Percentiles rank a stretch among this genome's conserved stretches.
Evolutionary conservation across 2,329 filamentous ascomycete genomes (phyloP).

Genomic region (Aspergillus quadrilineatus): DNA sequence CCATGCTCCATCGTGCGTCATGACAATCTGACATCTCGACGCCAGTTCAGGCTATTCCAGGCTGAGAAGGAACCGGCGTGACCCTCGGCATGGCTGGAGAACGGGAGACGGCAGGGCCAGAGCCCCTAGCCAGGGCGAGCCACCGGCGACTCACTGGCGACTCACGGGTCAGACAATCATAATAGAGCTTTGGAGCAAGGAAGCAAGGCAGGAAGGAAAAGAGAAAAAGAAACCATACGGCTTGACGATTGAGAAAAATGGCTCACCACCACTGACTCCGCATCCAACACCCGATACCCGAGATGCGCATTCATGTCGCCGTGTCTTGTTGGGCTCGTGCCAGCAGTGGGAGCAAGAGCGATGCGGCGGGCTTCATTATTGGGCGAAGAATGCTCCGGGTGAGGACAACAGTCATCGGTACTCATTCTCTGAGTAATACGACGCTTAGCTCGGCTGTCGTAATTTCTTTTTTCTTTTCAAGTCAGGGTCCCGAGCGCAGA

Average conservation of each 20-base stretch:
- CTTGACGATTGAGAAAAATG: not conserved
- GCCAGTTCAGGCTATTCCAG: not conserved
- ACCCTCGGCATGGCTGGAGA: not conserved
- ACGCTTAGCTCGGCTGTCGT: constrained; percentile 1
- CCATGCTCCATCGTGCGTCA: not conserved
- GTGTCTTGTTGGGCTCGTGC: not conserved
- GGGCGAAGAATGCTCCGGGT: constrained; percentile 6
- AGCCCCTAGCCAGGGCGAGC: too few relatives aligned
- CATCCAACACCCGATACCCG: not conserved
- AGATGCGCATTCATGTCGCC: not conserved
- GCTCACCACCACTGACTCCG: not conserved
- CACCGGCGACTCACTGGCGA: too few relatives aligned
- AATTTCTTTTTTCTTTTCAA: not conserved
- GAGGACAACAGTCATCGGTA: not conserved
- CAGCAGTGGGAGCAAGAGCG: constrained; percentile 3
- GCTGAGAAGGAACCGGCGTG: constrained; percentile 1
- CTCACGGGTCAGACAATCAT: too few relatives aligned
- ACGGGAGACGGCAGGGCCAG: not conserved
- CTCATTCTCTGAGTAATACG: constrained; percentile 8
- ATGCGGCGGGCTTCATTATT: not conserved
- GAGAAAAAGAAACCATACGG: constrained; percentile 5
- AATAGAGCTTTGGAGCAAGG: too few relatives aligned
- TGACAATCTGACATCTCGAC: constrained; percentile 4
- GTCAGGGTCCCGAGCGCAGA: not conserved
- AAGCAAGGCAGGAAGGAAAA: not conserved